phyloP scores from a whole-genome alignment of 2,329 filamentous ascomycete species.

The Aspergillus novoparasiticus region DNA sequence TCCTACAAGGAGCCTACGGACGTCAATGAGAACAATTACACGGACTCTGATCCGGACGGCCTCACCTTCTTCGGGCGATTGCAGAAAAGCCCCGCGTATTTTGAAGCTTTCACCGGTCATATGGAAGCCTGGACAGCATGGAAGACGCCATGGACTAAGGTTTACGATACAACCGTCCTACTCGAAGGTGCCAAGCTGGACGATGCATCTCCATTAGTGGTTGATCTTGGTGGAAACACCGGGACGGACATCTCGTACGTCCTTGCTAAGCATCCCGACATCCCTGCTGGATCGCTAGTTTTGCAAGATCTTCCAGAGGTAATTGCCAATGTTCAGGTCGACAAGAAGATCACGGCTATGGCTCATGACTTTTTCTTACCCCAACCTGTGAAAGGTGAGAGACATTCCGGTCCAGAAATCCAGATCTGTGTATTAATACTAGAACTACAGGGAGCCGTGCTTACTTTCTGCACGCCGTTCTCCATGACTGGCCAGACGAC shows the following conservation, averaged over 20 bases:
- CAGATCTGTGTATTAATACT: background rate
- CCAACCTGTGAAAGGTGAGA: conserved; percentile 31
- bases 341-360: conserved; percentile 28
- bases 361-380: conserved; percentile 31
- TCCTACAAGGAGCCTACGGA: conserved; percentile 37
- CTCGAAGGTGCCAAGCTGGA: conserved; percentile 22
- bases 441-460: conserved; percentile 33
- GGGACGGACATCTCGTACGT: conserved; percentile 41
- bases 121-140: conserved; percentile 40
- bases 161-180: conserved; percentile 30
- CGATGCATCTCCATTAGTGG: conserved; percentile 31
- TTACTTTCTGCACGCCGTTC: conserved; percentile 47
- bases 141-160: conserved; percentile 39
- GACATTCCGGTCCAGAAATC: background rate
- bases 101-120: conserved; percentile 37
- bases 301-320: conserved; percentile 45
- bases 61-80: conserved; percentile 35
- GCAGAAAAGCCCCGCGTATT: conserved; percentile 29
- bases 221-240: conserved; percentile 45
- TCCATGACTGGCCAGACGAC: conserved; percentile 49
- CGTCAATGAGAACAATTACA: conserved; percentile 28
- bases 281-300: conserved; percentile 36
- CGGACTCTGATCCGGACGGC: conserved; percentile 21
- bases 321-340: conserved; percentile 28
- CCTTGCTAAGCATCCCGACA: conserved; percentile 32